These are phyloP conservation scores for Musa acuminata DNA, from an alignment of 176 grass and related monocot genomes.

Conservation along the genomic window DNA sequence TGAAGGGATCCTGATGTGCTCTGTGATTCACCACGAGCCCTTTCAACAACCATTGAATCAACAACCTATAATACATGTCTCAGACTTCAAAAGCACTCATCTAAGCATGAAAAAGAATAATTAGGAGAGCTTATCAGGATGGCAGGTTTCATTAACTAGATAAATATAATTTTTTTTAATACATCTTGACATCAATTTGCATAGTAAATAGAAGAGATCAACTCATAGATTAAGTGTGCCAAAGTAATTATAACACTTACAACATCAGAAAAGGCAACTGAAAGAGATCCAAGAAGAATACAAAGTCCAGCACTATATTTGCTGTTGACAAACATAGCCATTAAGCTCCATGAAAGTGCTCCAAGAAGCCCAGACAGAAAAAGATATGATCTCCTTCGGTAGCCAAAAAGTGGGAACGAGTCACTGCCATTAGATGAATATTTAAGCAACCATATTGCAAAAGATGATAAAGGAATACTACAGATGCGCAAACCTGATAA, in stretches of 20 bases:
- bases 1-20: constrained; percentile 93
- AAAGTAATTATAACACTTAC: constrained; percentile 37
- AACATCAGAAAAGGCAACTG: constrained; percentile 99
- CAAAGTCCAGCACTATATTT: constrained; percentile 75
- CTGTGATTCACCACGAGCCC: constrained; percentile 90
- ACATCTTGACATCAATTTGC: no score
- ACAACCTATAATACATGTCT: constrained; percentile 51
- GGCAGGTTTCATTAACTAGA: not conserved
- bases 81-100: not conserved
- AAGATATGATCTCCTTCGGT: constrained; percentile 93
- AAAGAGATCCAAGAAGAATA: constrained; percentile 94
- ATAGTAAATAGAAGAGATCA: not conserved
- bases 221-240: not conserved
- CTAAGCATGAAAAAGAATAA: not conserved
- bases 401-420: constrained; percentile 95
- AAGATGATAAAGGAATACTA: not conserved
- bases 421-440: constrained; percentile 56
- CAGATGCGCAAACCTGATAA: constrained; percentile 59
- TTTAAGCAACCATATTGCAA: constrained; percentile 10
- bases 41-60: constrained; percentile 98
- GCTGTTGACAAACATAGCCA: constrained; percentile 79
- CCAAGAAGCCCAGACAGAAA: constrained; percentile 88
- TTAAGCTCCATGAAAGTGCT: constrained; percentile 92
- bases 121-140: not conserved
- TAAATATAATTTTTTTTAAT: not conserved